phyloP scores from a whole-genome alignment of 495 filamentous ascomycete genomes.

The Podospora australis region DNA sequence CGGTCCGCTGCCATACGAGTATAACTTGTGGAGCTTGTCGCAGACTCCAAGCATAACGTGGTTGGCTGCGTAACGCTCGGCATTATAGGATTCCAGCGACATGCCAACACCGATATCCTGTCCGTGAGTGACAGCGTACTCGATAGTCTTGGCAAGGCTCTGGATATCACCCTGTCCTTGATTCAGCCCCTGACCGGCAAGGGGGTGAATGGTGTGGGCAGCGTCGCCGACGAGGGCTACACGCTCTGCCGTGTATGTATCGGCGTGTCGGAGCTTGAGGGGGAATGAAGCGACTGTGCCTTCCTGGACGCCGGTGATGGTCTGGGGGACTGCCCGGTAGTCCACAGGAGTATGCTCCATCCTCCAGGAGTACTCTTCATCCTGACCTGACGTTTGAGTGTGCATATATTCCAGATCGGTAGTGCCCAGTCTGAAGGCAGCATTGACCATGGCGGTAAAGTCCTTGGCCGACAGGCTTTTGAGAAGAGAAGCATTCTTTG shows the following conservation, averaged over 20 bases:
- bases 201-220: constrained; percentile 88
- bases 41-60: constrained; percentile 81
- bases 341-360: constrained; percentile 58
- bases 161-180: constrained; percentile 85
- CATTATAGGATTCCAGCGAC: constrained; percentile 70
- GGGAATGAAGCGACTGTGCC: constrained; percentile 86
- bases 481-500: constrained; percentile 67
- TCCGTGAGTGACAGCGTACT: constrained; percentile 67
- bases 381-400: constrained; percentile 52
- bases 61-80: constrained; percentile 73
- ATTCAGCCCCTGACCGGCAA: constrained; percentile 92
- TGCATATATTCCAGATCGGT: constrained; percentile 80
- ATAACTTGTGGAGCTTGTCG: constrained; percentile 92
- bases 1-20: constrained; percentile 66
- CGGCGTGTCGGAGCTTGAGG: constrained; percentile 80
- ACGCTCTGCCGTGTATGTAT: constrained; percentile 83
- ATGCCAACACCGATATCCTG: constrained; percentile 73
- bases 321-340: constrained; percentile 36
- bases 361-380: constrained; percentile 76
- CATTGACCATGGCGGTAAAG: constrained; percentile 85
- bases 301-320: constrained; percentile 62
- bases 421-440: constrained; percentile 76
- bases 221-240: constrained; percentile 89
- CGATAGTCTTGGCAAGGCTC: constrained; percentile 63
- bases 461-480: constrained; percentile 65